Percentiles rank a stretch among this genome's conserved stretches.
Evolutionary conservation across 2,329 filamentous ascomycete genomes (phyloP).

Genomic region (Parastagonospora nodorum): DNA sequence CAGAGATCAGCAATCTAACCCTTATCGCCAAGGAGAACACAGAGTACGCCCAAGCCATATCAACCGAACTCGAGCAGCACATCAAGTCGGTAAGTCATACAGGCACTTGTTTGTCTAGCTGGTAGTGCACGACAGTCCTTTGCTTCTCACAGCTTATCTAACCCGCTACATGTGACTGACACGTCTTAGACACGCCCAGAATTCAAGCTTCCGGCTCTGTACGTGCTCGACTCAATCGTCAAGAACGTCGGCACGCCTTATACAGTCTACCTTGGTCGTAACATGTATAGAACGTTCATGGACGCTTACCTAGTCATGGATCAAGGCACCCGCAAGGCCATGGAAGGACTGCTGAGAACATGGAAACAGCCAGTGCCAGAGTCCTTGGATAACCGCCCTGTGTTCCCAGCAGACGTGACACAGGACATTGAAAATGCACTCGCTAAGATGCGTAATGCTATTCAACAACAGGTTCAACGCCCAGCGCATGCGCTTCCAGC

Average conservation of each 20-base stretch:
- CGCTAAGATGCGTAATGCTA: conserved; percentile 74
- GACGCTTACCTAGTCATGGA: conserved; percentile 92
- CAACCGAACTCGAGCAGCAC: conserved; percentile 86
- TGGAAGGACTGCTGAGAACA: conserved; percentile 96
- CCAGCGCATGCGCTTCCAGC: conserved; percentile 49
- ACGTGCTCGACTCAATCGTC: conserved; percentile 96
- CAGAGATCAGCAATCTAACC: conserved; percentile 96
- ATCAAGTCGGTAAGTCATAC: conserved; percentile 82
- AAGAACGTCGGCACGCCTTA: conserved; percentile 99
- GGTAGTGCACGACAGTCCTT: not conserved
- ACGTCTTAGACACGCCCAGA: conserved; percentile 77
- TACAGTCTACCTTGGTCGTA: conserved; percentile 89
- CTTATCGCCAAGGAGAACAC: conserved; percentile 98
- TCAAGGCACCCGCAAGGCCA: conserved; percentile 77
- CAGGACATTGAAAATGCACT: conserved; percentile 92
- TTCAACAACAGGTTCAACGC: conserved; percentile 60
- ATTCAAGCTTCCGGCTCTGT: conserved; percentile 93
- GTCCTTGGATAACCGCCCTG: conserved; percentile 87
- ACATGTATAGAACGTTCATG: conserved; percentile 95
- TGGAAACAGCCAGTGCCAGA: conserved; percentile 98
- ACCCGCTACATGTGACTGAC: conserved; percentile 17
- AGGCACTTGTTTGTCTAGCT: not conserved
- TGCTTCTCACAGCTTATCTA: not conserved
- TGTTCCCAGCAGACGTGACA: conserved; percentile 86
- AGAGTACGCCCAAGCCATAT: conserved; percentile 91